These are phyloP conservation scores for Acidomyces sp. DNA, from an alignment of 495 filamentous ascomycete species.

Conservation along the genomic window DNA sequence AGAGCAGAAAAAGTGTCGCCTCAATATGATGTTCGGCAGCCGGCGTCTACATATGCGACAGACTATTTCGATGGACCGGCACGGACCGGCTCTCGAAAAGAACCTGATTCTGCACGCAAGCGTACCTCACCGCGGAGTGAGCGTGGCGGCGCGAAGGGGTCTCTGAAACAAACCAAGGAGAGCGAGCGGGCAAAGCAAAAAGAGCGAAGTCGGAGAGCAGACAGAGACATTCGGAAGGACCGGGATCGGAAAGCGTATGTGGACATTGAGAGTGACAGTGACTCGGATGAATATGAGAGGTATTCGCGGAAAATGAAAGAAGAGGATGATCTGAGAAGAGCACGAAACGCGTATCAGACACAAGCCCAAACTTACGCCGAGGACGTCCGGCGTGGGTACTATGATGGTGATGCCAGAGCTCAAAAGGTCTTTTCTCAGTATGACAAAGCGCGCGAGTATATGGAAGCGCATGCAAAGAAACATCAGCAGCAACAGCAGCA, in stretches of 20 bases:
- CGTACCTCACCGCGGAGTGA: constrained; percentile 7
- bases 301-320: neutral
- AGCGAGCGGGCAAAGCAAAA: constrained; percentile 2
- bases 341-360: constrained; percentile 2
- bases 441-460: constrained; percentile 7
- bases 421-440: constrained; percentile 11
- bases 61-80: constrained; percentile 18
- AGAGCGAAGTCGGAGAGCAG: constrained; percentile 10
- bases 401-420: constrained; percentile 5
- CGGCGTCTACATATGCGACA: neutral
- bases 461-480: too few relatives aligned
- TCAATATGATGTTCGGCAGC: constrained; percentile 11
- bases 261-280: constrained; percentile 1
- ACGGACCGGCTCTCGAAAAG: constrained; percentile 7
- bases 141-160: neutral
- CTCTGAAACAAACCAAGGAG: constrained; percentile 10
- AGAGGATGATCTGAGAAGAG: constrained; percentile 11
- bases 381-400: constrained; percentile 5
- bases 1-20: constrained; percentile 5
- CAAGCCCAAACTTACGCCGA: constrained; percentile 4
- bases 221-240: constrained; percentile 12
- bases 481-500: neutral
- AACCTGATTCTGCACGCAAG: constrained; percentile 12
- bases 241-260: constrained; percentile 11
- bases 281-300: constrained; percentile 5